Evolutionary conservation across 2,329 filamentous ascomycete genomes (phyloP).

Genomic region (Hymenoscyphus fraxineus): DNA sequence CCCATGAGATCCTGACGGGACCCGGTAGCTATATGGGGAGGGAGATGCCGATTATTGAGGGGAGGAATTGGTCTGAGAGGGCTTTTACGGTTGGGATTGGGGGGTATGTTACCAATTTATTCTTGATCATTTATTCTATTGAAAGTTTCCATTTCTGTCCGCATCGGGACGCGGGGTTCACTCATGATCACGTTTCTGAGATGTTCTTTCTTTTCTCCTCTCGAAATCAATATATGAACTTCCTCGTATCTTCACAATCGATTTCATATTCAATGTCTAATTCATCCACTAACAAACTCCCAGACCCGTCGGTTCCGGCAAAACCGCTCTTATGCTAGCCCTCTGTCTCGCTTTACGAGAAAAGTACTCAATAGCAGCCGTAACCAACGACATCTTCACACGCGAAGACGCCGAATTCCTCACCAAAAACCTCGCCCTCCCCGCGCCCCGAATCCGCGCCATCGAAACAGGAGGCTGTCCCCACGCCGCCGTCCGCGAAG

Average conservation of each 20-base stretch:
- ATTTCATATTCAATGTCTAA: too few relatives aligned
- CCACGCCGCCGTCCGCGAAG: conserved; percentile 94
- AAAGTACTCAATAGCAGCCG: conserved; percentile 82
- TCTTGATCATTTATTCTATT: not conserved
- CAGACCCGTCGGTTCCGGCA: conserved; percentile 93
- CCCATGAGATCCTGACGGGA: conserved; percentile 90
- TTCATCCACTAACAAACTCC: not conserved
- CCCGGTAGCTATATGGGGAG: conserved; percentile 85
- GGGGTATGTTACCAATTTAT: conserved; percentile 62
- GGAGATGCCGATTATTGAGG: conserved; percentile 91
- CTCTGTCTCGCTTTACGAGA: conserved; percentile 81
- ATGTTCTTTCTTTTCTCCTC: not conserved
- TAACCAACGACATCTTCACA: conserved; percentile 99
- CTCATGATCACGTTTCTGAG: conserved; percentile 12
- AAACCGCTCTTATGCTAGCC: conserved; percentile 93
- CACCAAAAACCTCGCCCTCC: conserved; percentile 78
- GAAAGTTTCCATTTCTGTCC: not conserved
- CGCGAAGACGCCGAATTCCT: conserved; percentile 98
- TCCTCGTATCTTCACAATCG: not conserved
- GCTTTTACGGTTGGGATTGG: conserved; percentile 98
- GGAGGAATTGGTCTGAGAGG: conserved; percentile 79
- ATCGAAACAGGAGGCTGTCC: conserved; percentile 98
- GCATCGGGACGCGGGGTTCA: conserved; percentile 15
- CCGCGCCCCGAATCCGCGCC: conserved; percentile 78
- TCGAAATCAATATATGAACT: not conserved